Conservation (phyloP, 1,139 yeast species). For the Diutina catenulata region DNA sequence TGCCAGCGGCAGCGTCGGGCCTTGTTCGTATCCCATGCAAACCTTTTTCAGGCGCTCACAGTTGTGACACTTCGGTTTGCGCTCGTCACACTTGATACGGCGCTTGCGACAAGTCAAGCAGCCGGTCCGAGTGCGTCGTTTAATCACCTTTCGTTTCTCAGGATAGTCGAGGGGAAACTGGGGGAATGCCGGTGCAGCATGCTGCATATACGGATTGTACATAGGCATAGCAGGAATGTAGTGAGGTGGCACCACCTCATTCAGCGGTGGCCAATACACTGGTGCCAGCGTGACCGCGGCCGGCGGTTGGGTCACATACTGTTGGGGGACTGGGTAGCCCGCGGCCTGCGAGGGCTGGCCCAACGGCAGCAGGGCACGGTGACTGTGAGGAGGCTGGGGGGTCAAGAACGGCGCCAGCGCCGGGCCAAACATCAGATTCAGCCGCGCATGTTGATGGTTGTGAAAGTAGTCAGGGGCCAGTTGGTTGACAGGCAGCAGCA, state of each 20-base stretch:
- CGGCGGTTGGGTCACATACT: too few species aligned
- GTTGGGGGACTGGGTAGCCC: not conserved
- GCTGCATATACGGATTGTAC: conserved; percentile 2
- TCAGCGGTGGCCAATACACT: too few species aligned
- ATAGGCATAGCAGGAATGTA: not conserved
- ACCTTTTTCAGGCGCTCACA: conserved; percentile 61
- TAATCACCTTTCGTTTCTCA: conserved; percentile 8
- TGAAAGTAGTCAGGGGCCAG: not conserved
- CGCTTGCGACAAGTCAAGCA: conserved; percentile 20
- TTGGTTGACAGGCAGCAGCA: not conserved
- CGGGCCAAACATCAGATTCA: not conserved
- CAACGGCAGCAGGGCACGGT: not conserved
- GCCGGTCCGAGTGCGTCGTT: conserved; percentile 19
- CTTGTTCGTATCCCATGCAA: conserved; percentile 51
- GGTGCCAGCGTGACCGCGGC: too few species aligned
- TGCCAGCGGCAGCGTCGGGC: not conserved
- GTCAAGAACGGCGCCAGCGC: conserved; percentile 2
- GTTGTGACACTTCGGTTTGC: conserved; percentile 61
- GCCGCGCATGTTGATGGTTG: not conserved
- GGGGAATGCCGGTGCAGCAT: conserved; percentile 1
- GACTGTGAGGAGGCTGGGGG: not conserved
- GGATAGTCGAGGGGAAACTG: conserved; percentile 5
- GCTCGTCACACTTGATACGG: conserved; percentile 20
- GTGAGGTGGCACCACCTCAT: too few species aligned
- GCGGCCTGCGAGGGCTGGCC: not conserved